These are phyloP conservation scores for Boletellus ananiceps DNA, from an alignment of 768 basidiomycete genomes.

Conservation along the genomic window DNA sequence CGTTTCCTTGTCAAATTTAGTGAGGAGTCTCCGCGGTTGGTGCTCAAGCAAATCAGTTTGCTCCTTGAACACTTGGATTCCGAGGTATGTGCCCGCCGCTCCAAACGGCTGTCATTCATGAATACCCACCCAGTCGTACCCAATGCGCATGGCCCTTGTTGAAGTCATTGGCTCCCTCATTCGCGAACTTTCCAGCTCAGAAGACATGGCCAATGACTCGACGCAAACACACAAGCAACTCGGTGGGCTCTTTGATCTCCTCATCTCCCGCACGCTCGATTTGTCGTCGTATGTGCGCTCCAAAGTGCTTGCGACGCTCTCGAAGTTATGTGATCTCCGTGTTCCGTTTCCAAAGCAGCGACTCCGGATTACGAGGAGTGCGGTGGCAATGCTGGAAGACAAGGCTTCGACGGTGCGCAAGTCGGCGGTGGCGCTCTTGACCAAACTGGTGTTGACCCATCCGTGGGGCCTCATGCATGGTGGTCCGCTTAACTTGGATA, in stretches of 20 bases:
- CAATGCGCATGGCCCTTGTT: slow-evolving; percentile 92
- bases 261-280: slow-evolving; percentile 87
- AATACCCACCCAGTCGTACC: slow-evolving; percentile 63
- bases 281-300: slow-evolving; percentile 85
- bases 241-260: slow-evolving; percentile 71
- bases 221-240: slow-evolving; percentile 62
- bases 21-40: slow-evolving; percentile 72
- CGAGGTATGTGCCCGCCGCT: slow-evolving; percentile 52
- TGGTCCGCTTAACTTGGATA: slow-evolving; percentile 63
- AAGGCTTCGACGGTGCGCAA: slow-evolving; percentile 88
- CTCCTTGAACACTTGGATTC: slow-evolving; percentile 85
- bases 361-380: slow-evolving; percentile 66
- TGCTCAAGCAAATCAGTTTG: slow-evolving; percentile 86
- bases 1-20: slow-evolving; percentile 77
- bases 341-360: slow-evolving; percentile 87
- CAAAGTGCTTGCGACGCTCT: slow-evolving; percentile 76
- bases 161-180: slow-evolving; percentile 88
- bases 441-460: slow-evolving; percentile 76
- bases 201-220: slow-evolving; percentile 45
- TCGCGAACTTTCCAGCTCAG: slow-evolving; percentile 62
- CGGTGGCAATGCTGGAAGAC: slow-evolving; percentile 80
- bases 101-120: not conserved
- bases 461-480: slow-evolving; percentile 85
- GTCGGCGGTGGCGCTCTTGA: slow-evolving; percentile 70
- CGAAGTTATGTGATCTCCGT: slow-evolving; percentile 69